Evolutionary conservation across 2,329 filamentous ascomycete genomes (phyloP).

Genomic region (Ophiostoma perfectum): DNA sequence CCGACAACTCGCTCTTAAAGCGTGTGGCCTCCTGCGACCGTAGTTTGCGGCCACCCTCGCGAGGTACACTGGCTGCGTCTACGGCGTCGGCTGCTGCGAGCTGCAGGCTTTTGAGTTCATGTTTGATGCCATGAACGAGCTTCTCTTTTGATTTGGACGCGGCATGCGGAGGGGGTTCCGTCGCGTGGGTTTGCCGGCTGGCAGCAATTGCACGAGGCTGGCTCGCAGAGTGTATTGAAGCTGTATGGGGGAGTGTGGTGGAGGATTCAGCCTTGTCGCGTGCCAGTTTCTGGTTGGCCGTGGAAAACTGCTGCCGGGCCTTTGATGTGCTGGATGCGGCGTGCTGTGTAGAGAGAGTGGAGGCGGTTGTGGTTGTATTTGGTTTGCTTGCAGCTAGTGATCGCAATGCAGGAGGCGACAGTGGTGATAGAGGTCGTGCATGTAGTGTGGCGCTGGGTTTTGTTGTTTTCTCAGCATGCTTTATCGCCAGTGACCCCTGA

Average conservation of each 20-base stretch:
- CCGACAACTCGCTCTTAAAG: constrained; percentile 84
- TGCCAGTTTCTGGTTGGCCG: neutral
- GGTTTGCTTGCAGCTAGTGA: neutral
- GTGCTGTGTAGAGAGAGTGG: neutral
- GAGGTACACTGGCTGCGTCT: constrained; percentile 18
- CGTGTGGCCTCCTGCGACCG: constrained; percentile 79
- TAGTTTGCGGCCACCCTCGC: constrained; percentile 66
- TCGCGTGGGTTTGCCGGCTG: neutral
- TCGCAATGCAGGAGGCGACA: constrained; percentile 4
- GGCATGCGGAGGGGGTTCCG: neutral
- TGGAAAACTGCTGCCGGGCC: neutral
- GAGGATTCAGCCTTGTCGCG: constrained; percentile 5
- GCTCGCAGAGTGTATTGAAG: neutral
- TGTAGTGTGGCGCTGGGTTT: neutral
- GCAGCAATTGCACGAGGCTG: constrained; percentile 1
- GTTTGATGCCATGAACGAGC: constrained; percentile 56
- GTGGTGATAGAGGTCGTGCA: constrained; percentile 10
- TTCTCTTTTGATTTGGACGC: constrained; percentile 44
- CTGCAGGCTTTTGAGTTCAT: constrained; percentile 55
- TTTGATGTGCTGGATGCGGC: neutral
- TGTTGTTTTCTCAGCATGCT: neutral
- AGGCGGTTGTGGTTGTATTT: neutral
- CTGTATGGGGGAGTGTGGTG: constrained; percentile 1
- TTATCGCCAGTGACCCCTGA: neutral
- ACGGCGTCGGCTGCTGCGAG: constrained; percentile 40